Evolutionary conservation across 2,329 filamentous ascomycete species (phyloP).

Genomic region (Colletotrichum lentis): DNA sequence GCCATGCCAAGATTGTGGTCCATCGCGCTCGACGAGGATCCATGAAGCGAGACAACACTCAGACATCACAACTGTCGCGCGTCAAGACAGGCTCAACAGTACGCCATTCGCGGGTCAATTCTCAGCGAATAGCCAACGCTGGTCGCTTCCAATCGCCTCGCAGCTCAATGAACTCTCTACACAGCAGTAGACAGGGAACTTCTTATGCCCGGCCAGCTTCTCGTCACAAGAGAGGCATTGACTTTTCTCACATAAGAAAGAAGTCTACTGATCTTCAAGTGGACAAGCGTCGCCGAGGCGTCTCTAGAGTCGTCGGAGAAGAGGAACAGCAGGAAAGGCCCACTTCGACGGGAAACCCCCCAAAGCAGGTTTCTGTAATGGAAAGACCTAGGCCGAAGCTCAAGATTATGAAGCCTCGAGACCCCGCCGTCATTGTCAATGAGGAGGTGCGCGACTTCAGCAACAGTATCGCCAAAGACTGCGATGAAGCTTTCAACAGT

Average conservation of each 20-base stretch:
- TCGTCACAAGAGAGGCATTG: slow-evolving; percentile 61
- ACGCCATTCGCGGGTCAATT: slow-evolving; percentile 43
- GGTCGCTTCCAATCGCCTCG: slow-evolving; percentile 47
- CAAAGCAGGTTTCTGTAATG: slow-evolving; percentile 34
- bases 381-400: slow-evolving; percentile 40
- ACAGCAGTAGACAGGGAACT: slow-evolving; percentile 55
- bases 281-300: slow-evolving; percentile 30
- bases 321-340: slow-evolving; percentile 4
- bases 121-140: slow-evolving; percentile 45
- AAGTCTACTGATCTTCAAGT: slow-evolving; percentile 40
- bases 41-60: slow-evolving; percentile 44
- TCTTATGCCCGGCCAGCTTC: slow-evolving; percentile 53
- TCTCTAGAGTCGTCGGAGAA: background rate
- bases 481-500: slow-evolving; percentile 86
- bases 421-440: slow-evolving; percentile 54
- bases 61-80: slow-evolving; percentile 47
- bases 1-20: slow-evolving; percentile 73
- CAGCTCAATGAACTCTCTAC: slow-evolving; percentile 60
- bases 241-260: slow-evolving; percentile 62
- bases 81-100: slow-evolving; percentile 48
- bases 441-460: slow-evolving; percentile 87
- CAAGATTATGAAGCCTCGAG: slow-evolving; percentile 39
- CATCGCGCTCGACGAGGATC: slow-evolving; percentile 57
- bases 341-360: slow-evolving; percentile 7
- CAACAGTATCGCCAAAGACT: slow-evolving; percentile 84